Conservation (phyloP, 192 early-diverging fungal genomes). For the Backusella psychrophila region DNA sequence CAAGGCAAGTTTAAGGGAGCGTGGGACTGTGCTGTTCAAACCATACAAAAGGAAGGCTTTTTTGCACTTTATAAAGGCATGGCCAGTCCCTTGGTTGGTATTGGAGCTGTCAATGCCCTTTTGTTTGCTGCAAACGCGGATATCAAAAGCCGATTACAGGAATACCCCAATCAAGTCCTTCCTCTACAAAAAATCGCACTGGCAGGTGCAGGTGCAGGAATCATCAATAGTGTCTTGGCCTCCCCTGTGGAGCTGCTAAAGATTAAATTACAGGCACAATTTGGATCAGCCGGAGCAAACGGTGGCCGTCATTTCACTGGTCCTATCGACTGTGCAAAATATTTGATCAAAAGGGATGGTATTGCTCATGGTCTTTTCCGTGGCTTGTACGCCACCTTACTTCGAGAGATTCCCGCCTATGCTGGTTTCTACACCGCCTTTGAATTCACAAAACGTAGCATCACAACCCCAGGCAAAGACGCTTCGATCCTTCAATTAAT, state of each 20-base stretch:
- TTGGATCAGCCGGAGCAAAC: constrained; percentile 40
- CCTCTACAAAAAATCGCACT: constrained; percentile 70
- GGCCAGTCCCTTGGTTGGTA: constrained; percentile 78
- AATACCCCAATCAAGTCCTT: constrained; percentile 45
- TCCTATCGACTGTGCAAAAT: constrained; percentile 64
- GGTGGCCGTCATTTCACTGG: constrained; percentile 39
- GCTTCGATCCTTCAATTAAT: constrained; percentile 66
- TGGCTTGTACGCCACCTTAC: constrained; percentile 79
- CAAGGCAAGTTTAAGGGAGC: constrained; percentile 64
- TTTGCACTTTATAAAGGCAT: constrained; percentile 83
- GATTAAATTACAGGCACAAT: constrained; percentile 90
- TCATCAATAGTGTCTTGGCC: constrained; percentile 79
- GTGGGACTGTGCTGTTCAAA: constrained; percentile 81
- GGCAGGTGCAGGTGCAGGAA: constrained; percentile 87
- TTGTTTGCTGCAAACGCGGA: constrained; percentile 81
- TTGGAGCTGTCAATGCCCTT: constrained; percentile 84
- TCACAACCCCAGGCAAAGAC: constrained; percentile 43
- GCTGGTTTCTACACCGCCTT: constrained; percentile 87
- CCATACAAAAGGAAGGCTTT: constrained; percentile 76
- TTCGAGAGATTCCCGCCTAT: constrained; percentile 80
- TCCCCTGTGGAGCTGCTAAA: constrained; percentile 96
- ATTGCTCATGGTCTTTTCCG: constrained; percentile 71
- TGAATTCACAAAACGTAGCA: constrained; percentile 70
- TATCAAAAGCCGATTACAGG: constrained; percentile 54
- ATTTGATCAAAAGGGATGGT: constrained; percentile 68